Evolutionary conservation across 768 basidiomycete species (phyloP).

Genomic region (Fomitopsis serialis): DNA sequence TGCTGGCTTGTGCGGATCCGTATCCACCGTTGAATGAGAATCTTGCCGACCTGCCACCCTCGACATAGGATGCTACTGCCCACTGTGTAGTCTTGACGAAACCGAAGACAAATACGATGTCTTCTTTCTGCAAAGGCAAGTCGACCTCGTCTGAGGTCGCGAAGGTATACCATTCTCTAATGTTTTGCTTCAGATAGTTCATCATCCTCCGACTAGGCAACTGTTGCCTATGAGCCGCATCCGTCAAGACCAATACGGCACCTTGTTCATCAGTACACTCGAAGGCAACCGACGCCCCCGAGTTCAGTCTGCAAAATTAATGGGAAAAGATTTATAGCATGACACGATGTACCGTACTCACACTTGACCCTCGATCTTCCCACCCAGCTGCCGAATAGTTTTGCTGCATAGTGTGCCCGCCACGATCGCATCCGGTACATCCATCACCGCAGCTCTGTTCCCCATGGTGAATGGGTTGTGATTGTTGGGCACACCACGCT

Average conservation of each 20-base stretch:
- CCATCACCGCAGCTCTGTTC: conserved; percentile 1
- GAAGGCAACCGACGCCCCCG: background rate
- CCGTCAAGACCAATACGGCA: conserved; percentile 5
- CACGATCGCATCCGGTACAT: background rate
- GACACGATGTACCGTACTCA: background rate
- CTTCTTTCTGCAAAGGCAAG: conserved; percentile 1
- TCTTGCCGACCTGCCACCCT: background rate
- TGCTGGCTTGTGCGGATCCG: background rate
- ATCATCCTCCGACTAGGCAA: background rate
- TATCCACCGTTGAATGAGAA: conserved; percentile 2
- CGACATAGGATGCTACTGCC: conserved; percentile 5
- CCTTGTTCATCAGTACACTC: conserved; percentile 7
- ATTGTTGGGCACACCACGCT: conserved; percentile 3
- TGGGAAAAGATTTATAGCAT: background rate
- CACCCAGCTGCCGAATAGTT: background rate
- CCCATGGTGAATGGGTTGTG: background rate
- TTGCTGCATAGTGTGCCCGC: conserved; percentile 5
- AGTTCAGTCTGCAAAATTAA: background rate
- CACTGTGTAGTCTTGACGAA: conserved; percentile 12
- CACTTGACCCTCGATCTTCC: background rate
- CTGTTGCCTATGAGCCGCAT: background rate
- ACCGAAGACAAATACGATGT: conserved; percentile 10
- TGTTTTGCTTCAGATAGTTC: conserved; percentile 10
- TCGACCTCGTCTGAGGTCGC: conserved; percentile 3
- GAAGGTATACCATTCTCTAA: conserved; percentile 14